Conservation (phyloP, 129 eudicot genomes). For the Sambucus nigra region DNA sequence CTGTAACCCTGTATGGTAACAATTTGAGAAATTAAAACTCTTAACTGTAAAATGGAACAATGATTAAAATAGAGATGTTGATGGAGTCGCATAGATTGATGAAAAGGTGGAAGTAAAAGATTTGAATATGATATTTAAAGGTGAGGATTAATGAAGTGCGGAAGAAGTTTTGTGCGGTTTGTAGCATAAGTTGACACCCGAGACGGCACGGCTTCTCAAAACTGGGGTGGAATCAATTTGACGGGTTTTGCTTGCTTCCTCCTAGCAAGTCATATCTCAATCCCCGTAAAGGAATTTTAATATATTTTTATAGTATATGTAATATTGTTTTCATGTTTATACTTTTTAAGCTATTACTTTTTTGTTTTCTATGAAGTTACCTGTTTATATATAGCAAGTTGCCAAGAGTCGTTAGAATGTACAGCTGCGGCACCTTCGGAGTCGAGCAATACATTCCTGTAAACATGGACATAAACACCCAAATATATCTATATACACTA, state of each 20-base stretch:
- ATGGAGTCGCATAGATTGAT: neutral
- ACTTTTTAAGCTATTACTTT: too few relatives aligned
- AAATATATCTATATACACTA: too few relatives aligned
- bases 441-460: too few relatives aligned
- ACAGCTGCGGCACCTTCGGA: too few relatives aligned
- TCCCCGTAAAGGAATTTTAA: neutral
- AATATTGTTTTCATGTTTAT: neutral
- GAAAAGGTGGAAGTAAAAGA: neutral
- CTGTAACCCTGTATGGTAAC: too few relatives aligned
- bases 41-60: neutral
- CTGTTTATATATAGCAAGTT: too few relatives aligned
- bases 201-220: conserved; percentile 56
- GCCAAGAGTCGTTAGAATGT: too few relatives aligned
- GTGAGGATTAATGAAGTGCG: conserved; percentile 44
- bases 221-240: neutral
- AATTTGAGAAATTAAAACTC: too few relatives aligned
- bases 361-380: neutral
- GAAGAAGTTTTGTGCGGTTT: conserved; percentile 49
- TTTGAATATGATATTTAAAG: neutral
- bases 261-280: neutral
- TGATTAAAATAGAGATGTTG: neutral
- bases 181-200: conserved; percentile 52
- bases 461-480: too few relatives aligned
- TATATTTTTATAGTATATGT: too few relatives aligned
- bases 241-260: conserved; percentile 1